A percentile compares a stretch with the other conserved stretches of the same genome.
phyloP scores from a whole-genome alignment of 768 basidiomycete genomes.

The Hypholoma fasciculare region DNA sequence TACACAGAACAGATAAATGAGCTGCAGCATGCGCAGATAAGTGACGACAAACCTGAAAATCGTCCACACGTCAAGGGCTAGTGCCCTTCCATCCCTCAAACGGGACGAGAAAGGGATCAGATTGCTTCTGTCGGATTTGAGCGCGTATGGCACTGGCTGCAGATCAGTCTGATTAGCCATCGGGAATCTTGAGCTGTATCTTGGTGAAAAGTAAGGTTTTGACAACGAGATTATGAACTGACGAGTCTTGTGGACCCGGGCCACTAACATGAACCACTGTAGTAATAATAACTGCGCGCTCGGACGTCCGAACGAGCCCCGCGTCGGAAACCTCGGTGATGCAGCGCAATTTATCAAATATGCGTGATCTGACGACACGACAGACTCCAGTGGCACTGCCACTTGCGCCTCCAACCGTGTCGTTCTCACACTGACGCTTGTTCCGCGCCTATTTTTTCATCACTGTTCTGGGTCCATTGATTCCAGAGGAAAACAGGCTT shows the following conservation, averaged over 20 bases:
- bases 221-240: slow-evolving; percentile 3
- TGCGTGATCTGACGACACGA: background rate
- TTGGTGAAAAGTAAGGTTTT: slow-evolving; percentile 2
- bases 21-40: slow-evolving; percentile 8
- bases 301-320: background rate
- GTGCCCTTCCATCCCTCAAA: slow-evolving; percentile 71
- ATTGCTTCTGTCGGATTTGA: slow-evolving; percentile 38
- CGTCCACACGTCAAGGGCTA: slow-evolving; percentile 88
- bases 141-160: background rate
- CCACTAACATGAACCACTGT: slow-evolving; percentile 10
- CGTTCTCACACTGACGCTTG: background rate
- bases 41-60: slow-evolving; percentile 70
- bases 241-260: slow-evolving; percentile 4
- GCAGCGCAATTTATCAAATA: too few relatives aligned
- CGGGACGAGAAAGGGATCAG: slow-evolving; percentile 73
- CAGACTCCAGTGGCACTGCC: background rate
- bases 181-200: slow-evolving; percentile 1
- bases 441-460: background rate
- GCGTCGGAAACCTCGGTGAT: background rate
- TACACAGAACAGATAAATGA: slow-evolving; percentile 28
- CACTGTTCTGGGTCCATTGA: background rate
- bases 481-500: background rate
- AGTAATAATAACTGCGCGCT: background rate
- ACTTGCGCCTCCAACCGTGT: background rate
- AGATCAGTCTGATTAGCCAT: slow-evolving; percentile 4